Evolutionary conservation across 116 monocot species (phyloP).

Genomic region (Posidonia oceanica): DNA sequence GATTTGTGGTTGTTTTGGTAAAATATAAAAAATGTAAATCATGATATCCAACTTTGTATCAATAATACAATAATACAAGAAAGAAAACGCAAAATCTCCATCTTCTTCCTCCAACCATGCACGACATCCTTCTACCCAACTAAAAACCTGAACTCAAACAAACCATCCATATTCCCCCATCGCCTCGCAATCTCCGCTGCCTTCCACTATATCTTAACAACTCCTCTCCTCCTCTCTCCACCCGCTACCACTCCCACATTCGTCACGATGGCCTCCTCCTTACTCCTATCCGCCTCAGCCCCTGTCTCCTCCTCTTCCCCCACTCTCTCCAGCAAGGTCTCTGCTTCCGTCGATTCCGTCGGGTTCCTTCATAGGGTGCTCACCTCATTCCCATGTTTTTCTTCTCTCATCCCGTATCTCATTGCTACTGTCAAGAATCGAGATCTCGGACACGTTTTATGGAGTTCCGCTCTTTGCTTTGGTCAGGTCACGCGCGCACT

Average conservation of each 20-base stretch:
- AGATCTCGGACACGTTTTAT: too few relatives aligned
- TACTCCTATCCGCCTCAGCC: neutral
- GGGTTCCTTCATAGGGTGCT: neutral
- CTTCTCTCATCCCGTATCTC: too few relatives aligned
- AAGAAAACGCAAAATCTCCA: too few relatives aligned
- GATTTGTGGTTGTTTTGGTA: too few relatives aligned
- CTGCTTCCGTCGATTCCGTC: neutral
- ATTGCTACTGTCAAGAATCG: too few relatives aligned
- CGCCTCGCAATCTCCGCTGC: neutral
- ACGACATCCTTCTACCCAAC: too few relatives aligned
- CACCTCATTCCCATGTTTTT: neutral
- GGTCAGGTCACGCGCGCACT: neutral
- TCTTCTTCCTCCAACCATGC: too few relatives aligned
- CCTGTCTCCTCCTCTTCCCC: neutral
- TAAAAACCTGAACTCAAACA: too few relatives aligned
- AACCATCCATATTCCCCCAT: too few relatives aligned
- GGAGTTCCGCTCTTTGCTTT: neutral
- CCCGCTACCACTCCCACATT: neutral
- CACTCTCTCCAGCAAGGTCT: neutral
- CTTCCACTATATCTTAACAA: neutral
- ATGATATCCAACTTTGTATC: too few relatives aligned
- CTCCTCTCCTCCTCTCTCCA: neutral
- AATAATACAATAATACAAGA: too few relatives aligned
- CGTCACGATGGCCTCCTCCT: neutral
- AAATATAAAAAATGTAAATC: too few relatives aligned